Conservation (phyloP, 2,329 filamentous ascomycete genomes). For the Corynespora cassiicola region DNA sequence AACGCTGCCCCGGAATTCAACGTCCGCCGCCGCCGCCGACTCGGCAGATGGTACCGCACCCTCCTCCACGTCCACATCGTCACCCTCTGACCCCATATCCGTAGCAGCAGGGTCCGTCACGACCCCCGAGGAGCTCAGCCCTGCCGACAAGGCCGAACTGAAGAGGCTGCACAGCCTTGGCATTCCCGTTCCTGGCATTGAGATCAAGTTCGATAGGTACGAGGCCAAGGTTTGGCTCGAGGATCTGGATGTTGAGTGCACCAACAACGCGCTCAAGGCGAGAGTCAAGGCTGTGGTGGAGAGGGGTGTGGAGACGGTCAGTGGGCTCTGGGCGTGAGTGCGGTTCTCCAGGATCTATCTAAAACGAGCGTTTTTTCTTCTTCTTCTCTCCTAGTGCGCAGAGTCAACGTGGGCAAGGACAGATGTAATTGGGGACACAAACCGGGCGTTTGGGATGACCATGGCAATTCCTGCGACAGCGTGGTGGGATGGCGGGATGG, state of each 20-base stretch:
- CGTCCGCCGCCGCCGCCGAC: constrained; percentile 15
- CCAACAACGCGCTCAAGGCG: constrained; percentile 78
- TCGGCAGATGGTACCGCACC: constrained; percentile 2
- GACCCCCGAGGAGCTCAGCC: constrained; percentile 7
- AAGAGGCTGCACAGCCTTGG: constrained; percentile 81
- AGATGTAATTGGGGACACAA: too few species aligned
- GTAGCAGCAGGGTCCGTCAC: constrained; percentile 6
- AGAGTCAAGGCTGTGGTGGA: constrained; percentile 89
- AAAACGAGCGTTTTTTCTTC: too few species aligned
- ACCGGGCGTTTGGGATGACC: too few species aligned
- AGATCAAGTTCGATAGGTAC: constrained; percentile 87
- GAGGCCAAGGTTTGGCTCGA: constrained; percentile 91
- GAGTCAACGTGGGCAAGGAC: too few species aligned
- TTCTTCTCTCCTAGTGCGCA: too few species aligned
- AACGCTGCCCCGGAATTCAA: constrained; percentile 64
- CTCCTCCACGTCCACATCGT: constrained; percentile 3
- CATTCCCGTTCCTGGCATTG: constrained; percentile 88
- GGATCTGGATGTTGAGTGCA: constrained; percentile 86
- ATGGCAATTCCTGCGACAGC: too few species aligned
- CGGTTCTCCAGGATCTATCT: too few species aligned
- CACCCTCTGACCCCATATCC: constrained; percentile 14
- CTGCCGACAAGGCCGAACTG: constrained; percentile 62
- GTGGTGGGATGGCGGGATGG: too few species aligned
- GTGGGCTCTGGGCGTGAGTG: constrained; percentile 40
- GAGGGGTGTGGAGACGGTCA: constrained; percentile 82